Evolutionary conservation across 2,329 filamentous ascomycete genomes (phyloP).

Genomic region (Claviceps pazoutovae): DNA sequence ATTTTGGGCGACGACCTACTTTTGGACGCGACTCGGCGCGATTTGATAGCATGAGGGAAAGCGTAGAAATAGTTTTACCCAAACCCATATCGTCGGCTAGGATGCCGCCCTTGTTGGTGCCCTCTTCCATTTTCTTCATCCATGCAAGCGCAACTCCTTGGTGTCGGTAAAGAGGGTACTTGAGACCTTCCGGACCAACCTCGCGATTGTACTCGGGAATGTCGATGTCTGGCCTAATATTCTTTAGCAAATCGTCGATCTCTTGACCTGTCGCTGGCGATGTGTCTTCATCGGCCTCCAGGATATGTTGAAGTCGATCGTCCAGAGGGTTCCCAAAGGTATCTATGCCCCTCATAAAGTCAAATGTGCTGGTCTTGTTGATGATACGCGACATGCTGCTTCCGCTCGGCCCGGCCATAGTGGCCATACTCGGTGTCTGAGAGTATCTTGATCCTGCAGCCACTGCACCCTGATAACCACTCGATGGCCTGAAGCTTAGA

Average conservation of each 20-base stretch:
- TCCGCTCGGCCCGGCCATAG: background rate
- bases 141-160: constrained; percentile 73
- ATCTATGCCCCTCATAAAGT: constrained; percentile 23
- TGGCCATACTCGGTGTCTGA: background rate
- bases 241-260: constrained; percentile 54
- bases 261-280: constrained; percentile 40
- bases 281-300: constrained; percentile 21
- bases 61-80: constrained; percentile 75
- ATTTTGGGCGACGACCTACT: constrained; percentile 11
- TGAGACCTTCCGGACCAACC: constrained; percentile 55
- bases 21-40: constrained; percentile 35
- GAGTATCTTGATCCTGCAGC: background rate
- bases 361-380: constrained; percentile 21
- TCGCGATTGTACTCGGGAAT: constrained; percentile 47
- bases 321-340: constrained; percentile 22
- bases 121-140: constrained; percentile 68
- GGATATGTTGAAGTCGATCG: constrained; percentile 17
- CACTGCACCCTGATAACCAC: background rate
- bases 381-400: constrained; percentile 22
- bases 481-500: background rate
- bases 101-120: constrained; percentile 73
- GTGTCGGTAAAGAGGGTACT: constrained; percentile 60
- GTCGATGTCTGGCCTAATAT: constrained; percentile 60
- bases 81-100: constrained; percentile 89
- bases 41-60: constrained; percentile 60